Base-by-base conservation (phyloP, 257 asterid genomes). In the Voacanga thouarsii region DNA sequence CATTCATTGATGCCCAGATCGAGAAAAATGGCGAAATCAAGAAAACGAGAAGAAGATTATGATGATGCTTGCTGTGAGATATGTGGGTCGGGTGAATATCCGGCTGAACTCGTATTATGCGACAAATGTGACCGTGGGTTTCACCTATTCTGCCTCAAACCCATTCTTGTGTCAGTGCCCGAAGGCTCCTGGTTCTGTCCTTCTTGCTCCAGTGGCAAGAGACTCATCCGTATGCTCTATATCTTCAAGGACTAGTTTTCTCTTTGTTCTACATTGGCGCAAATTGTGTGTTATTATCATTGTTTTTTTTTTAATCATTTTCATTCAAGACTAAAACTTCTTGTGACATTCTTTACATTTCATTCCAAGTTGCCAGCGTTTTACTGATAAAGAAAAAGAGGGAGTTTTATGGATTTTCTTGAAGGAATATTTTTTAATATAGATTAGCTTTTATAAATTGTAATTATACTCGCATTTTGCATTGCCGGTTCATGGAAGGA, bases 91-190 rank as follows among this genome's bases (percentile, higher is more conserved):
- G 98, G 93, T 15, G 84, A 88, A 19, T 72, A 77, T 50, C 91
- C 87, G 72, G 81, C 81, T 51, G 86, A 93, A 90, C 97, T 95
- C 83, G 82, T 95, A 41, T 78, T 95, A 11, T 95, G 99, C 80
- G 99, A 95, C 56, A 84, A 87, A 79, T 95, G 99, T 50, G 96
- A 95, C 76, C 57, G 82, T 2, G 99, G 99, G 3, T 88, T 85
- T 83, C 98, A 95, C 80, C 63, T 92, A 1, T 91, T 85, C 59
- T 95, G 99, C 82, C 90, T 95, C 72, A 85, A 88, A 2, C 98
- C 99, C 6, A 75, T 88, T 56, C 93, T 95, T 44, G 84, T 75
- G 4, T 88, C 94, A 23, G 96, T 95, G n/a, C 98, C 98, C 33
- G 84, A 88, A 76, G 96, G 92, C 76, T 41, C 80, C 26, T 95